Evolutionary conservation across 2,329 filamentous ascomycete species (phyloP).

Genomic region (Dactylellina parvicollis): DNA sequence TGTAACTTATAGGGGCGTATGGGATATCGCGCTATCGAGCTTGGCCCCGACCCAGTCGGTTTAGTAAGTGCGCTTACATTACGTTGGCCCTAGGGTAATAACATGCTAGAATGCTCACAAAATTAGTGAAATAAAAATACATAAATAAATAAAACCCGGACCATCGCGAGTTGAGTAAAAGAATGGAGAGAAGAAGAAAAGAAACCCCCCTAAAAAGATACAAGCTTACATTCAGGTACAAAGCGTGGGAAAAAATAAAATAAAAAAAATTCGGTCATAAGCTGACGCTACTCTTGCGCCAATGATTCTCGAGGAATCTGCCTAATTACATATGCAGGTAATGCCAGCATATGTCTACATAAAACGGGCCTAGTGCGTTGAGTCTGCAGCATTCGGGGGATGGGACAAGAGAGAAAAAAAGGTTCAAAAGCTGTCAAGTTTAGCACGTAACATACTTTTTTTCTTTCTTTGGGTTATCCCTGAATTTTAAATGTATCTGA

Average conservation of each 20-base stretch:
- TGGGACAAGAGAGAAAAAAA: constrained; percentile 3
- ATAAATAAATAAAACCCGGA: neutral
- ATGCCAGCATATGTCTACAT: constrained; percentile 52
- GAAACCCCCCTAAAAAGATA: neutral
- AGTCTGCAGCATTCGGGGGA: constrained; percentile 35
- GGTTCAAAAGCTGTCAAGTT: constrained; percentile 9
- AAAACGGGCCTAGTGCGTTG: constrained; percentile 44
- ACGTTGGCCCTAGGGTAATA: neutral
- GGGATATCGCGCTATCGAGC: constrained; percentile 8
- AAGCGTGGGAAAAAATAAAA: constrained; percentile 13
- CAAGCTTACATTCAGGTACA: constrained; percentile 32
- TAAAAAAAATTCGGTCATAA: constrained; percentile 15
- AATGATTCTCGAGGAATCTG: constrained; percentile 53
- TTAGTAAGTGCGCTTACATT: constrained; percentile 1
- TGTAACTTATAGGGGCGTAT: constrained; percentile 17
- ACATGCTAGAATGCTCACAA: neutral
- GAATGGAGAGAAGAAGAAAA: constrained; percentile 34
- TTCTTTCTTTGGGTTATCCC: constrained; percentile 27
- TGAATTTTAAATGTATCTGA: too few relatives aligned
- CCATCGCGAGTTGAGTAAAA: constrained; percentile 18
- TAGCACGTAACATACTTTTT: too few relatives aligned
- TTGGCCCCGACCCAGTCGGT: constrained; percentile 11
- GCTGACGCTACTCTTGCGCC: constrained; percentile 54
- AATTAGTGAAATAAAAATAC: neutral
- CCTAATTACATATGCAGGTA: constrained; percentile 55